phyloP scores from a whole-genome alignment of 352 stramenopile species.

The Phytopythium montanum region DNA sequence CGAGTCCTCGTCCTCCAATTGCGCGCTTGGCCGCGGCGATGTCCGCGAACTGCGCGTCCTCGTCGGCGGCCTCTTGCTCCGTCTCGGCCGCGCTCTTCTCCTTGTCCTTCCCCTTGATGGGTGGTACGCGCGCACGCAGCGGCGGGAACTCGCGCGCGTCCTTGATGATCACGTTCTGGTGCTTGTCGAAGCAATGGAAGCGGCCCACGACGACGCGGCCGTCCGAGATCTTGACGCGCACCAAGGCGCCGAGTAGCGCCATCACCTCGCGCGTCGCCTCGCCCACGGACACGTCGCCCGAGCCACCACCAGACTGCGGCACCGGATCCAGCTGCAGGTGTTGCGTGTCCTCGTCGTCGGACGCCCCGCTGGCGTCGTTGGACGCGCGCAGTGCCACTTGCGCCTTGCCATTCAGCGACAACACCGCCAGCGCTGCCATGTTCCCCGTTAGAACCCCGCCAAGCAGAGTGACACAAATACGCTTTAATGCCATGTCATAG shows the following conservation, averaged over 20 bases:
- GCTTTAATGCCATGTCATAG: too few relatives aligned
- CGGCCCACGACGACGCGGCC: constrained; percentile 58
- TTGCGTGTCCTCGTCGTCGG: too few relatives aligned
- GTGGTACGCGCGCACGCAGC: constrained; percentile 8
- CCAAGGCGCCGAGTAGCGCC: constrained; percentile 44
- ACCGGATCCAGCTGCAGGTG: constrained; percentile 9
- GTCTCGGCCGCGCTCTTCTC: constrained; percentile 6
- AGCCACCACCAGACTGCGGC: constrained; percentile 12
- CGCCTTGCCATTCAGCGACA: constrained; percentile 59
- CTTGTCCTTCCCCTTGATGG: constrained; percentile 30
- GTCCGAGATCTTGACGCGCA: constrained; percentile 71
- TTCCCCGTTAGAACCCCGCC: not conserved
- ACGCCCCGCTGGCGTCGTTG: not conserved
- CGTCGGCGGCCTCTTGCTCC: constrained; percentile 27
- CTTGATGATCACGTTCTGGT: constrained; percentile 79
- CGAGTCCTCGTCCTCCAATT: constrained; percentile 42
- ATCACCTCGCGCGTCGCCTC: constrained; percentile 52
- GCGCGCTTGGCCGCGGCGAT: constrained; percentile 13
- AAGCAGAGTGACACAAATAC: too few relatives aligned
- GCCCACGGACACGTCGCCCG: constrained; percentile 17
- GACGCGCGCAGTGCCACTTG: constrained; percentile 32
- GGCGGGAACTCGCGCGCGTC: constrained; percentile 62
- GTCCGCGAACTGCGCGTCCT: constrained; percentile 29
- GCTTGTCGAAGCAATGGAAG: constrained; percentile 82
- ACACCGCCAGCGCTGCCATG: constrained; percentile 40